Evolutionary conservation across 345 rosid species (phyloP).

Genomic region (Odontarrhena argentea): DNA sequence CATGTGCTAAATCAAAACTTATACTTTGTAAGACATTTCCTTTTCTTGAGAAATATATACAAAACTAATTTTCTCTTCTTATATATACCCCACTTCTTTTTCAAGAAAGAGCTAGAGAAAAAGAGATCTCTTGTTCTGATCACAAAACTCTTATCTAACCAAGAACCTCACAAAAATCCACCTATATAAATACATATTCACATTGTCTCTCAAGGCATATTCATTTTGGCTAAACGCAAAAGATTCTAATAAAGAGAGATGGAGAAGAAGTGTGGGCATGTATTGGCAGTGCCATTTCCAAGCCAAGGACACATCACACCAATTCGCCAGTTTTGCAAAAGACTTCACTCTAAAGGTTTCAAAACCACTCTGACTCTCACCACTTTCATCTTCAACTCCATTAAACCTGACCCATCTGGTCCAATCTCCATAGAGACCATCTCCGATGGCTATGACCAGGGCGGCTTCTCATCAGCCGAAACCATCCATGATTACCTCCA

Average conservation of each 20-base stretch:
- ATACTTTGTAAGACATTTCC: neutral
- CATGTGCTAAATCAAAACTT: neutral
- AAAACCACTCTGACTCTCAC: constrained; percentile 46
- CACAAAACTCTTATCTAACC: constrained; percentile 25
- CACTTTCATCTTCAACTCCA: constrained; percentile 43
- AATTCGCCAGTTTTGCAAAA: constrained; percentile 54
- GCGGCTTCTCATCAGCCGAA: constrained; percentile 11
- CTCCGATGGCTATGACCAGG: constrained; percentile 28
- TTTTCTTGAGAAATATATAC: neutral
- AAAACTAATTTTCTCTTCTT: constrained; percentile 20
- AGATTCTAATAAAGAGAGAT: constrained; percentile 12
- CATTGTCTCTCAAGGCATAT: neutral
- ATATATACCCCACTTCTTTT: neutral
- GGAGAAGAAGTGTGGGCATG: constrained; percentile 37
- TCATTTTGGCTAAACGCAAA: constrained; percentile 6
- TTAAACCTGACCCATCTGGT: constrained; percentile 32
- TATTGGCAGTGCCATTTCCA: constrained; percentile 45
- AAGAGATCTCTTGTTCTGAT: constrained; percentile 1
- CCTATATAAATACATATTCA: neutral
- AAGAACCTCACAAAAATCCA: constrained; percentile 13
- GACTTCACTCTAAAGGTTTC: constrained; percentile 53
- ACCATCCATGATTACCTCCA: constrained; percentile 43
- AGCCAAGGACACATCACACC: constrained; percentile 63
- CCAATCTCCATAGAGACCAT: constrained; percentile 26
- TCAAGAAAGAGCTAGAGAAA: neutral